Base-by-base conservation (phyloP, 371 early-diverging fungal species). In the Coelomomyces lativittatus region DNA sequence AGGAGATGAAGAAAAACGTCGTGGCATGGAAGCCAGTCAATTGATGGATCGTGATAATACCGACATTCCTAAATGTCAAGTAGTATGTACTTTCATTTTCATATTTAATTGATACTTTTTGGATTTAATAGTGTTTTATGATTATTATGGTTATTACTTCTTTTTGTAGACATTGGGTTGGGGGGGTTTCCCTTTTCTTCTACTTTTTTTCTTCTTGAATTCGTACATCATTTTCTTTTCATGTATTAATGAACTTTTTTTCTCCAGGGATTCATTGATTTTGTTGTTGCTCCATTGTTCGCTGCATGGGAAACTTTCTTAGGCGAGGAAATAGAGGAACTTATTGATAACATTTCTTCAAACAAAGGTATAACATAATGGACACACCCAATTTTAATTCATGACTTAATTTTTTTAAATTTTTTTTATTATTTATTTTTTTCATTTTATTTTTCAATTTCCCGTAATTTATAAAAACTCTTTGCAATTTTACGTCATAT, bases 11-110 rank as follows among this genome's bases (percentile, higher is more conserved):
- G 61, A 61, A 28, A 31, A 32, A 19, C 34, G 38, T 10, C 24
- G 57, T 24, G 51, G 51, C 12, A 25, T 62, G 35, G 52, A 57
- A 10, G 41, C 62, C 15, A 52, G 52, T 7, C 33, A 54, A 50
- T 64, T 70, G 47, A 70, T 75, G 70, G 67, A 75, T 47, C 51
- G 76, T 25, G 46, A 50, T 26, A 64, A 52, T 28, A 62, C 64
- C 23, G 56, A 59, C 23, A 53, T 71, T 4, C 54, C 66, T 0
- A 66, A 69, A 36, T 70, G 65, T 43, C 69, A 63, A 51, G 40
- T 63, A 15, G 43, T 60, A 21, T 40, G 56, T 10, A 3, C 26
- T 45, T 40, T 9, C 52, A 43, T 56, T 21, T 24, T 21, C 6
- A 46, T 56, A 50, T 54, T 62, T 28, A 6, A 21, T 49, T 10